Percentiles rank a stretch among this genome's conserved stretches.
Evolutionary conservation across 2,329 filamentous ascomycete species (phyloP).

Genomic region (Phialophora chinensis): DNA sequence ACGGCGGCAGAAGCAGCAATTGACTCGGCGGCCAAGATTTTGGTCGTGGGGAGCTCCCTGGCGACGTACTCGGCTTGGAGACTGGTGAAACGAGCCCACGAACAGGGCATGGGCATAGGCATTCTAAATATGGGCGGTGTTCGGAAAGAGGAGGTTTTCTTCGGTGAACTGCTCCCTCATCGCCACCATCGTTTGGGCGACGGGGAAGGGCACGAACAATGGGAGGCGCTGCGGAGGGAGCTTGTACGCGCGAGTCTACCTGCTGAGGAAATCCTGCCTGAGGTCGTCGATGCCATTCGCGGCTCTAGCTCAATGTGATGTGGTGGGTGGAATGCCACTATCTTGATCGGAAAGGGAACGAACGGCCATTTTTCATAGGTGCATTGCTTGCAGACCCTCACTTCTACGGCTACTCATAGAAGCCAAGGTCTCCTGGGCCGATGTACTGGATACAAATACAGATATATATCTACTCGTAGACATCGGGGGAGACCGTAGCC

Average conservation of each 20-base stretch:
- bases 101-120: constrained; percentile 82
- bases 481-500: too few relatives aligned
- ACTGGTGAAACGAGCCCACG: constrained; percentile 80
- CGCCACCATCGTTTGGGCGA: not conserved
- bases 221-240: constrained; percentile 28
- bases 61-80: constrained; percentile 97
- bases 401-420: not conserved
- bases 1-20: constrained; percentile 77
- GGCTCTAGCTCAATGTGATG: not conserved
- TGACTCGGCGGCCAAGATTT: constrained; percentile 73
- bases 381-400: not conserved
- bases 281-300: constrained; percentile 42
- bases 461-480: not conserved
- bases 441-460: not conserved
- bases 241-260: constrained; percentile 51
- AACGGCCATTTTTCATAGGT: not conserved
- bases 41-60: constrained; percentile 86
- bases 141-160: constrained; percentile 53
- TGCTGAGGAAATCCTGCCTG: constrained; percentile 50
- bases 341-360: too few relatives aligned
- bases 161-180: constrained; percentile 41
- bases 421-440: not conserved
- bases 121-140: constrained; percentile 75
- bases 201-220: constrained; percentile 8
- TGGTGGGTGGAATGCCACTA: not conserved